phyloP scores from a whole-genome alignment of 176 grass and related monocot species.

The Cenchrus americanus region DNA sequence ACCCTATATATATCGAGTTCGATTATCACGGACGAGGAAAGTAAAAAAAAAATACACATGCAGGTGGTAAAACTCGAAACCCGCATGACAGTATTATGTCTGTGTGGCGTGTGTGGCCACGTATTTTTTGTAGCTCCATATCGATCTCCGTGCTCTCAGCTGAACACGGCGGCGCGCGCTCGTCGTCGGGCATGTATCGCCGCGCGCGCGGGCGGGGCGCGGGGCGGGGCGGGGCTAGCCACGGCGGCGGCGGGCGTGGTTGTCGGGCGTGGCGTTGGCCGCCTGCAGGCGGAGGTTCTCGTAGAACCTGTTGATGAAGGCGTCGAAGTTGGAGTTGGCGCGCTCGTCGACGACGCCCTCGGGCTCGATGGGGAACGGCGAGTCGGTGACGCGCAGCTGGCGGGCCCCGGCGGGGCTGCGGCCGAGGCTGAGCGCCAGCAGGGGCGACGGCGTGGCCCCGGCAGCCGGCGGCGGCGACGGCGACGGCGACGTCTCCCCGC shows the following conservation, averaged over 20 bases:
- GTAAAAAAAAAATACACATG: constrained; percentile 37
- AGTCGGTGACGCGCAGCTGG: constrained; percentile 87
- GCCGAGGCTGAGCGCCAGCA: constrained; percentile 61
- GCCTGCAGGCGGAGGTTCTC: constrained; percentile 77
- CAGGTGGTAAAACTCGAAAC: constrained; percentile 50
- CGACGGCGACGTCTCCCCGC: not conserved
- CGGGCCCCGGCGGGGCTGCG: constrained; percentile 50
- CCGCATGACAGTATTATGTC: constrained; percentile 37
- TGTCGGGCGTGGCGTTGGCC: constrained; percentile 61
- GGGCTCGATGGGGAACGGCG: constrained; percentile 69
- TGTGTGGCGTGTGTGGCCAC: constrained; percentile 7
- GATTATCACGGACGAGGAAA: constrained; percentile 42
- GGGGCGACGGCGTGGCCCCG: constrained; percentile 58
- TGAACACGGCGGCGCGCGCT: constrained; percentile 20
- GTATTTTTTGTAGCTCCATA: not conserved
- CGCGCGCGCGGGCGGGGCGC: not conserved
- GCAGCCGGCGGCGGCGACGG: not conserved
- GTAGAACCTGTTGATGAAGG: constrained; percentile 79
- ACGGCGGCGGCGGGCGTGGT: constrained; percentile 41
- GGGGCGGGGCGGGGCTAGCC: not conserved
- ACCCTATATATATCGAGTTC: constrained; percentile 16
- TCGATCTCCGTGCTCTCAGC: not conserved
- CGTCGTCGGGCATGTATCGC: not conserved
- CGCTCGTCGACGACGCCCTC: constrained; percentile 53
- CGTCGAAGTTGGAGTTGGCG: constrained; percentile 58